phyloP scores from a whole-genome alignment of 2,329 filamentous ascomycete genomes.

The Penicillium sp. region DNA sequence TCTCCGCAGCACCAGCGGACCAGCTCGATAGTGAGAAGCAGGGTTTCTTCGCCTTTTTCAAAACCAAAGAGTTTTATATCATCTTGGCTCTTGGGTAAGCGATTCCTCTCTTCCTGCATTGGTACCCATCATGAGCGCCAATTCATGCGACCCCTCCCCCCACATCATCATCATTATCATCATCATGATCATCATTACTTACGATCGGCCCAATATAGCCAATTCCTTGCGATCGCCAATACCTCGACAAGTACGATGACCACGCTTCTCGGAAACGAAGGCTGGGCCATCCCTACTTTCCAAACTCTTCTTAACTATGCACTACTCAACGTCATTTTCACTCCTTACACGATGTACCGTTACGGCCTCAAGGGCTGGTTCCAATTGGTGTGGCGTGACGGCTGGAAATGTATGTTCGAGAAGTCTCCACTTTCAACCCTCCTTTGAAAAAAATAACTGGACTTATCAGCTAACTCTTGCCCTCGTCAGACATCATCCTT shows the following conservation, averaged over 20 bases:
- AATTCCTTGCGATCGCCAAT: conserved; percentile 85
- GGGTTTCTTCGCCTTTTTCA: conserved; percentile 70
- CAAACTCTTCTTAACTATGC: conserved; percentile 96
- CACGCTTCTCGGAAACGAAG: conserved; percentile 67
- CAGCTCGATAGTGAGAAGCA: conserved; percentile 49
- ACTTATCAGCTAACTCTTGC: conserved; percentile 2
- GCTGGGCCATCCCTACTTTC: conserved; percentile 88
- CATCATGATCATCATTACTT: too few species aligned
- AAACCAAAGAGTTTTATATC: conserved; percentile 85
- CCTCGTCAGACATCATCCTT: conserved; percentile 70
- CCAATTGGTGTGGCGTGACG: conserved; percentile 67
- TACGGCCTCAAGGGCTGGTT: conserved; percentile 76
- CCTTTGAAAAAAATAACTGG: neutral
- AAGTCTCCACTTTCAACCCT: neutral
- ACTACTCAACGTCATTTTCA: conserved; percentile 80
- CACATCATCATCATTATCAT: too few species aligned
- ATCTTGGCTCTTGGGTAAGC: conserved; percentile 73
- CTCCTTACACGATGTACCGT: conserved; percentile 74
- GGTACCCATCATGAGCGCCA: neutral
- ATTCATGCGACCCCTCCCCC: neutral
- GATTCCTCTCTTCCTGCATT: neutral
- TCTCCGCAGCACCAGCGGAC: conserved; percentile 35
- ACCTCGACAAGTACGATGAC: conserved; percentile 92
- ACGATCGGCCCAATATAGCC: conserved; percentile 49
- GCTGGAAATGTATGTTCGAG: conserved; percentile 74